These are phyloP conservation scores for Nicotiana rustica DNA, from an alignment of 305 asterid genomes.

Conservation along the genomic window DNA sequence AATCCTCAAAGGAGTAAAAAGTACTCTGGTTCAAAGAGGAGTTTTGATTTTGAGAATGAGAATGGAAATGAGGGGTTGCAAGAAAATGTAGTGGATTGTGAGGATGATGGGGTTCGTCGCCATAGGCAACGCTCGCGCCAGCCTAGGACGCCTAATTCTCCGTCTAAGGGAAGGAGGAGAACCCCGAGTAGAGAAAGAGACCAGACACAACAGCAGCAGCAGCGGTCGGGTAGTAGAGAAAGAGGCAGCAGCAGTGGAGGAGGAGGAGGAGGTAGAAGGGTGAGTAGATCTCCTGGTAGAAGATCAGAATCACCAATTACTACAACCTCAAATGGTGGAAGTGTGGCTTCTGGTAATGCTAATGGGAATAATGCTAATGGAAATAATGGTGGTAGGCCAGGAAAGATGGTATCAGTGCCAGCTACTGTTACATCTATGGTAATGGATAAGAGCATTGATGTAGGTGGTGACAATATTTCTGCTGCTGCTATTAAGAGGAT, in stretches of 20 bases:
- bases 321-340: constrained; percentile 37
- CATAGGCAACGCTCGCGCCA: constrained; percentile 64
- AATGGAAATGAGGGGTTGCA: constrained; percentile 47
- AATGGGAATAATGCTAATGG: constrained; percentile 41
- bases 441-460: constrained; percentile 58
- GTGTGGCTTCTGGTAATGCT: constrained; percentile 43
- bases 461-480: constrained; percentile 42
- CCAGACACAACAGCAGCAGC: constrained; percentile 55
- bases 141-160: constrained; percentile 45
- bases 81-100: constrained; percentile 37
- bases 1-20: constrained; percentile 51
- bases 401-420: constrained; percentile 92
- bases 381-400: constrained; percentile 56
- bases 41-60: constrained; percentile 81
- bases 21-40: constrained; percentile 89
- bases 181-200: constrained; percentile 91
- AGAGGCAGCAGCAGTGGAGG: constrained; percentile 52
- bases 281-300: constrained; percentile 89
- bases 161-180: constrained; percentile 60
- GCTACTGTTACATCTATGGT: constrained; percentile 69
- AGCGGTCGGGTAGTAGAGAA: constrained; percentile 77
- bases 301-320: constrained; percentile 90
- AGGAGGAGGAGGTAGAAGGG: constrained; percentile 75
- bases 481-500: constrained; percentile 64
- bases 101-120: constrained; percentile 54